Base-by-base conservation (phyloP, 2,329 filamentous ascomycete species). In the Diaporthe velutina region DNA sequence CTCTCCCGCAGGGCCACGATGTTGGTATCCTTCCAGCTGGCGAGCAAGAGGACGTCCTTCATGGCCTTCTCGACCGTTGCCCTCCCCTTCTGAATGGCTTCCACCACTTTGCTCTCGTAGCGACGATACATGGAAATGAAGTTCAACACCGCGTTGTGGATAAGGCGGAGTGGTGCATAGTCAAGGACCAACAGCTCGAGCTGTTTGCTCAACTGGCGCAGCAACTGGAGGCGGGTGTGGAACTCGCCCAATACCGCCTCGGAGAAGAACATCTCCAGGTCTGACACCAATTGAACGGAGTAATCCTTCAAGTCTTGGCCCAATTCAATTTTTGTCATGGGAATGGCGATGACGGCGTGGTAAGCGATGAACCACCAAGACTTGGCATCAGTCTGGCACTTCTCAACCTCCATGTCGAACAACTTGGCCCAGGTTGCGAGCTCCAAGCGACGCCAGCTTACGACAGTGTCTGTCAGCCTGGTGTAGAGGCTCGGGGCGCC, bases 291-390 rank as follows among this genome's bases (percentile, higher is more conserved):
- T 66, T 91, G 90, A 74, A 89, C 87, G 0, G 91, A 88, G 81
- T 98, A 95, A 22, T 85, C 83, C 48, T 86, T 85, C 74, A 97
- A 84, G 61, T 92, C 89, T 30, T 89, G 84, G 1, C 86, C 88
- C 33, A 89, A 87, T 73, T 91, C 88, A 0, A 90, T 86, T 75
- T 96, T 88, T 28, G 90, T 89, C 71, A 94, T 86, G 0, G 96
- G 93, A 13, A 92, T 93, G 4, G 92, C 93, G 78, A 99, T 90
- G 55, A 98, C 91, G 6, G 93, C 95, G 83, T 98, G 95, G 80
- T 98, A 99, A 1, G 96, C 95, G 75, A 98, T 90, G 79, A 98
- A 99, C 93, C 96, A 99, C 97, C 97, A 99, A 22, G 93, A 93
- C 79, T 92, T 93, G 3, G 96, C 95, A 80, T 95, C 93, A 66